Base-by-base conservation (phyloP, 495 filamentous ascomycete genomes). In the Aspergillus coremiiformis region DNA sequence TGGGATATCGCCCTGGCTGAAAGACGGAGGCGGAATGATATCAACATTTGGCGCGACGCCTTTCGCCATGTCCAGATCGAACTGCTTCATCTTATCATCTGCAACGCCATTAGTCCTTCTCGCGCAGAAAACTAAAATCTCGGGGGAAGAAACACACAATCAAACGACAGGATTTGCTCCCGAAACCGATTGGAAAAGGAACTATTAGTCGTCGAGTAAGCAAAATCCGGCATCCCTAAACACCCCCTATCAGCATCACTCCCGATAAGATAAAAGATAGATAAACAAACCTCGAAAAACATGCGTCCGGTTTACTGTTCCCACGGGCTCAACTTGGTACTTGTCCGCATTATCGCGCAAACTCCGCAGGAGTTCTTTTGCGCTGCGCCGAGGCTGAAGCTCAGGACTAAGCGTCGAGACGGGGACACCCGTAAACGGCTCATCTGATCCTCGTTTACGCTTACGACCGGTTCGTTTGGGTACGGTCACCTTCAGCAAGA, bases 391-490 rank as follows among this genome's bases (percentile, higher is more conserved):
- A 11, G 37, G 37, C 57, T 61, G 32, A 5, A 51, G 27, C 21
- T 54, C 57, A 5, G 41, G 26, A 20, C 50, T 14, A n/a, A 33
- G 32, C 5, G 51, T 46, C 0, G 56, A 32, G 2, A 53, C 44
- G 3, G 56, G 41, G 19, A 61, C 61, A 12, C 66, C 61, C 5
- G 59, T 56, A 58, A 85, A 95, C 1, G 84, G 84, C 26, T 76
- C 85, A 51, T 80, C 58, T 7, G 81, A 83, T 6, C 87, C 89
- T 42, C 82, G 73, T 66, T 89, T 93, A 26, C 89, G 80, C 64
- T 87, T 96, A 39, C 89, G 79, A 3, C 90, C 89, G 5, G 89
- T 94, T 39, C 87, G 73, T 65, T 86, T 92, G 0, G 94, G 94
- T 2, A 96, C 82, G 0, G 85, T 89, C 41, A 98, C 76, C 68